Evolutionary conservation across 2,329 filamentous ascomycete species (phyloP).

Genomic region (Phialemonium atrogriseum): DNA sequence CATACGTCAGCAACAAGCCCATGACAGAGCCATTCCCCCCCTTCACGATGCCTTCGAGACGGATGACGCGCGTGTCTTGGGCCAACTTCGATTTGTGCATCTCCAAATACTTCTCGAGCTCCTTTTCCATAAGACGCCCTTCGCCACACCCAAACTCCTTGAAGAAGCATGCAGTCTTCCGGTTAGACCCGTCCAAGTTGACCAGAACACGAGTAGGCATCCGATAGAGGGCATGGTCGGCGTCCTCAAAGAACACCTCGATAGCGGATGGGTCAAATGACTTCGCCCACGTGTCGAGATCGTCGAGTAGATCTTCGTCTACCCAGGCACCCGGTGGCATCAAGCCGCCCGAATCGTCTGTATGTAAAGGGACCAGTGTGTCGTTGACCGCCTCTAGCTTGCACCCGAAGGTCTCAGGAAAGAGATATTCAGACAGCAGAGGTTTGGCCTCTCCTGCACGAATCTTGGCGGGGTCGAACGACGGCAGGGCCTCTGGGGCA

Average conservation of each 20-base stretch:
- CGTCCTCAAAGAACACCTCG: conserved; percentile 6
- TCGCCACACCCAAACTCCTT: conserved; percentile 5
- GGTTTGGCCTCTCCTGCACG: conserved; percentile 7
- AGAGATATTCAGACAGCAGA: conserved; percentile 9
- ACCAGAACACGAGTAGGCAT: conserved; percentile 6
- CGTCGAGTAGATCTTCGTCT: conserved; percentile 4
- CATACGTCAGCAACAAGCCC: no score
- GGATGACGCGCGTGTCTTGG: conserved; percentile 7
- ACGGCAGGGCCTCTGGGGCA: conserved; percentile 8
- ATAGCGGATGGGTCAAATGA: conserved; percentile 8
- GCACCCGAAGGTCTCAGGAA: conserved; percentile 7
- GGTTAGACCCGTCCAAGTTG: conserved; percentile 5
- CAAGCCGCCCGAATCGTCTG: conserved; percentile 7
- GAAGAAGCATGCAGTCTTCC: conserved; percentile 8
- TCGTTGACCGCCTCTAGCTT: conserved; percentile 9
- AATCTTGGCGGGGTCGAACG: conserved; percentile 9
- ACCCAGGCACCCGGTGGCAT: conserved; percentile 4
- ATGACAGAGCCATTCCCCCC: no score
- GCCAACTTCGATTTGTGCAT: conserved; percentile 5
- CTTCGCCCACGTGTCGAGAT: conserved; percentile 7
- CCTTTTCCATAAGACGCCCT: conserved; percentile 2
- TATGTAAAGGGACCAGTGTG: conserved; percentile 7
- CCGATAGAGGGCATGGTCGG: conserved; percentile 5
- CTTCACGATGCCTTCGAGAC: conserved; percentile 6
- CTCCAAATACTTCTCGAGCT: conserved; percentile 5